Evolutionary conservation across 2,329 filamentous ascomycete species (phyloP), one percentile per base, ranked within the genome.

Genomic region (Sporothrix pseudoabietina): DNA sequence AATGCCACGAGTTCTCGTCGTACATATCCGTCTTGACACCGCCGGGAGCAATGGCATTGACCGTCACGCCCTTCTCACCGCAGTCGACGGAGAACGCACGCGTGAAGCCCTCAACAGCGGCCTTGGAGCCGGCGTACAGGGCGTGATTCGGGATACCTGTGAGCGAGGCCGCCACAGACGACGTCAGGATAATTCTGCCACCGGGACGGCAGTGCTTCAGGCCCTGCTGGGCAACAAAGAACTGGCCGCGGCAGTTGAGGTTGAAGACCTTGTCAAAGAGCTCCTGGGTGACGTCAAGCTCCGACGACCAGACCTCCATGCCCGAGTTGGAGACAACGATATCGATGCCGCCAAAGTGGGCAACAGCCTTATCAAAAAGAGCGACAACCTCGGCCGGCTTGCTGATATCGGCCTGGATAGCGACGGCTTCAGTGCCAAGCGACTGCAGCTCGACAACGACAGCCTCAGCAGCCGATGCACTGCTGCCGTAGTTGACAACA

Each of bases 11-110:
- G 80, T 91, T 91, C 81, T 88, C 86, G 75, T 90, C 86, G 83
- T 91, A 94, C 91, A 94, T 94, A 81, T 94, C 92, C 59, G 86
- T 90, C 86, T 92, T 91, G 83, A 92, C 90, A 61, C 90, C 90
- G 72, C 90, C 90, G 1, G 91, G 91, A 1, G 91, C 91, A 65
- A 92, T 89, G 76, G 89, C 90, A 78, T 93, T 93, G 82, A 91
- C 90, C 0, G 90, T 92, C 79, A 92, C 89, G 69, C 88, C 87
- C 78, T 87, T 86, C 78, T 85, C 85, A 73, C 91, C 91, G 80
- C 90, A 92, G 82, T 93, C 91, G 71, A 90, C 91, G 8, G 90
- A 88, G 78, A 93, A 92, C 35, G 87, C 86, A 81, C 91, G 91
- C 78, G 90, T 89, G 83, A 92, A 90, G 65, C 90, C 90, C 79